phyloP scores from a whole-genome alignment of 495 filamentous ascomycete genomes.

The Ramalina peruviana region DNA sequence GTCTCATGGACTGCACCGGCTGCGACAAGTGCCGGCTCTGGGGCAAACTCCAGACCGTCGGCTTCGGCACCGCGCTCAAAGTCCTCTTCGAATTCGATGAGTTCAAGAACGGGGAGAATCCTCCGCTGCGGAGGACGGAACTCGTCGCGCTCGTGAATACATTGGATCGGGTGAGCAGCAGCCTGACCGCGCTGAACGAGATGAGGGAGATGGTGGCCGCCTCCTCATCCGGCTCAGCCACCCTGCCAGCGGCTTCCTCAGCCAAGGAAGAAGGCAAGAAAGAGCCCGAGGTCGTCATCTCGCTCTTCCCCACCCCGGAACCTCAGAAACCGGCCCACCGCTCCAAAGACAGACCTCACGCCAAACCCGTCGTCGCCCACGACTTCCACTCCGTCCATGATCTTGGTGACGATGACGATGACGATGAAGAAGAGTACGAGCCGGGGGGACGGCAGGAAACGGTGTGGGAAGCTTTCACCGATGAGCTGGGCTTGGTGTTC shows the following conservation, averaged over 20 bases:
- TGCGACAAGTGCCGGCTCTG: conserved; percentile 97
- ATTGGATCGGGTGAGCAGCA: conserved; percentile 69
- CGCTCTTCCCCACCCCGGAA: conserved; percentile 22
- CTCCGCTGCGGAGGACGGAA: conserved; percentile 72
- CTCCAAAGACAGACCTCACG: conserved; percentile 12
- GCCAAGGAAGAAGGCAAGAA: too few species aligned
- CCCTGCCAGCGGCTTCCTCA: not conserved
- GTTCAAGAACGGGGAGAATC: conserved; percentile 57
- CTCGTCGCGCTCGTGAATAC: conserved; percentile 91
- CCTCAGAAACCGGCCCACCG: conserved; percentile 7
- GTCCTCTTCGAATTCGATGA: conserved; percentile 91
- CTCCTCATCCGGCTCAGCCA: not conserved
- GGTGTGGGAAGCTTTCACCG: conserved; percentile 41
- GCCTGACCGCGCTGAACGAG: conserved; percentile 54
- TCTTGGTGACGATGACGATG: conserved; percentile 28
- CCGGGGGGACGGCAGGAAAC: conserved; percentile 14
- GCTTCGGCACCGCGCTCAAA: conserved; percentile 90
- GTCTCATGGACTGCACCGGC: conserved; percentile 96
- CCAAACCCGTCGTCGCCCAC: conserved; percentile 10
- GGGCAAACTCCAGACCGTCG: conserved; percentile 94
- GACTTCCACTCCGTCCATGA: conserved; percentile 19
- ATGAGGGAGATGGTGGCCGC: conserved; percentile 54
- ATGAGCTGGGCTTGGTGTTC: conserved; percentile 49
- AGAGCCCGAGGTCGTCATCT: conserved; percentile 10
- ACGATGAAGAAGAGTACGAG: conserved; percentile 24